Evolutionary conservation across 2,329 filamentous ascomycete genomes (phyloP).

Genomic region (Ceratocystis cubensis): DNA sequence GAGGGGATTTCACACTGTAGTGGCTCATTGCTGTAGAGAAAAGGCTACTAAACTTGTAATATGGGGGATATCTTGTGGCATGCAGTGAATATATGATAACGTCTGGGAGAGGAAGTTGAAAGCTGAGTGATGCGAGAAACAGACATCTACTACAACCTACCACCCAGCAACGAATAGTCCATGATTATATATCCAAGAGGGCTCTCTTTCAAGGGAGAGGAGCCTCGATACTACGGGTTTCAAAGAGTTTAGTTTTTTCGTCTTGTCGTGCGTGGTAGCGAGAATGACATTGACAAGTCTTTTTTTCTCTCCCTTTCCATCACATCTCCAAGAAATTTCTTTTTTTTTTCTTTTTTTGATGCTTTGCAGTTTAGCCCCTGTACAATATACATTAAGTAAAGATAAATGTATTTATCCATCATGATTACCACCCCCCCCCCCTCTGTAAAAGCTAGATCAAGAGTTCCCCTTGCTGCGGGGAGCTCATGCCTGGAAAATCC

Average conservation of each 20-base stretch:
- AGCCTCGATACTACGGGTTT: not conserved
- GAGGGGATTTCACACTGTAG: not conserved
- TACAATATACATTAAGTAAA: no score
- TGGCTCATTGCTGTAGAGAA: not conserved
- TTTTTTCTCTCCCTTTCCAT: not conserved
- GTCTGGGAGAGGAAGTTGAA: no score
- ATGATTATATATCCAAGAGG: constrained; percentile 1
- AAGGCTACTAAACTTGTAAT: not conserved
- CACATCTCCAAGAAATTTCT: not conserved
- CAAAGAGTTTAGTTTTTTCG: not conserved
- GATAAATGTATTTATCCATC: no score
- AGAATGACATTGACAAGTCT: constrained; percentile 2
- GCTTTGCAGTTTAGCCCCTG: not conserved
- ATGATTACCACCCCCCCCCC: no score
- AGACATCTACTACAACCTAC: not conserved
- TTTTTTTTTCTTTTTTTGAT: not conserved
- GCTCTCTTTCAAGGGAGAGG: not conserved
- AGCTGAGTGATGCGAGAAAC: not conserved
- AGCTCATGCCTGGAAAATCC: not conserved
- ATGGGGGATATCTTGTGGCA: not conserved
- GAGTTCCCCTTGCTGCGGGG: constrained; percentile 3
- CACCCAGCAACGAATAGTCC: not conserved
- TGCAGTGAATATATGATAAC: not conserved
- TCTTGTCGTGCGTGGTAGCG: not conserved
- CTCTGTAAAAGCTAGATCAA: not conserved